phyloP scores from a whole-genome alignment of 345 rosid species.

The Populus simonii region DNA sequence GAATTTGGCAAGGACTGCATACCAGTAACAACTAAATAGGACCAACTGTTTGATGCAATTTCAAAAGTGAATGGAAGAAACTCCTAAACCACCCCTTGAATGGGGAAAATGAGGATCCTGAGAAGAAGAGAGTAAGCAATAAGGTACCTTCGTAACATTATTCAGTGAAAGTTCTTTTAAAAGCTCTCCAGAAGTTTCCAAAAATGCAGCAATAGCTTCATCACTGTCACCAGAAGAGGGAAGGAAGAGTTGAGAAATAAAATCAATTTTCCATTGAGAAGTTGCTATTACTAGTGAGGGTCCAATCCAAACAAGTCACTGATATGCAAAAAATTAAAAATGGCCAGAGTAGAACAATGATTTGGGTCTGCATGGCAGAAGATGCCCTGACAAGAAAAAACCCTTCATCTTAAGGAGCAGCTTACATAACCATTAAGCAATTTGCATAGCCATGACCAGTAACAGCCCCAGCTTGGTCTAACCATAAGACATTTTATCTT shows the following conservation, averaged over 20 bases:
- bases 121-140: neutral
- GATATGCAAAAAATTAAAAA: too few relatives aligned
- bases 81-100: neutral
- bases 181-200: slow-evolving; percentile 66
- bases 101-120: neutral
- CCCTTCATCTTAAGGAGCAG: too few relatives aligned
- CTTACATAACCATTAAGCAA: too few relatives aligned
- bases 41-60: neutral
- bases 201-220: slow-evolving; percentile 88
- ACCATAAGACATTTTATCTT: neutral
- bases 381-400: too few relatives aligned
- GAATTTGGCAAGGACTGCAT: neutral
- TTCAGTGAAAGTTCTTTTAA: slow-evolving; percentile 69
- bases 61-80: neutral
- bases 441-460: too few relatives aligned
- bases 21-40: neutral
- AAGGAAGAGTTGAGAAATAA: neutral
- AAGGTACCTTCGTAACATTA: slow-evolving; percentile 60
- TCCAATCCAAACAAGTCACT: neutral
- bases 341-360: too few relatives aligned
- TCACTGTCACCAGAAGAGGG: slow-evolving; percentile 44
- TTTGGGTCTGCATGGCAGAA: too few relatives aligned
- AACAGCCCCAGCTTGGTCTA: too few relatives aligned
- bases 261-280: neutral
- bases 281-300: neutral